phyloP scores from a whole-genome alignment of 768 basidiomycete genomes.

The Imleria badia region DNA sequence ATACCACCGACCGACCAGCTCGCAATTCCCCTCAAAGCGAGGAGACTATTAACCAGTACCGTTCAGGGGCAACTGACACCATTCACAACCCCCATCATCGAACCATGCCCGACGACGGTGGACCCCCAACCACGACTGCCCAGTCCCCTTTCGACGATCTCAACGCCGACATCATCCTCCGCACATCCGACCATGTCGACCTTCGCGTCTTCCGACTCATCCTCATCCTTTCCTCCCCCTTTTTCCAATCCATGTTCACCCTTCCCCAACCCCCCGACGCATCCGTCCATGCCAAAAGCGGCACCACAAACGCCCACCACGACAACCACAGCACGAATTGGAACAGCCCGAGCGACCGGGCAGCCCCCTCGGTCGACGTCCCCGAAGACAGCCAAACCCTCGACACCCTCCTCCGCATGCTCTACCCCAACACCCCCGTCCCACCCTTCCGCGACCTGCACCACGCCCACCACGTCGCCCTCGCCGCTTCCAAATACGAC shows the following conservation, averaged over 20 bases:
- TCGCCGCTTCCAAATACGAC: constrained; percentile 5
- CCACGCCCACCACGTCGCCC: constrained; percentile 2
- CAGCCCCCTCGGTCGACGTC: neutral
- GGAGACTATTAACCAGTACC: too few relatives aligned
- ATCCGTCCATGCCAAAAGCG: too few relatives aligned
- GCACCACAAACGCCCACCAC: too few relatives aligned
- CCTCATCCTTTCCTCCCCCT: constrained; percentile 1
- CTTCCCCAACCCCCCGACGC: neutral
- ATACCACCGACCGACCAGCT: too few relatives aligned
- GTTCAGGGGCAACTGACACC: neutral
- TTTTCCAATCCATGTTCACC: constrained; percentile 5
- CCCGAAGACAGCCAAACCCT: constrained; percentile 1
- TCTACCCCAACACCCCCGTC: constrained; percentile 1
- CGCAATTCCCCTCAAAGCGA: too few relatives aligned
- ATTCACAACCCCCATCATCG: neutral
- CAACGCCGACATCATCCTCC: constrained; percentile 6
- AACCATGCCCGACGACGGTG: neutral
- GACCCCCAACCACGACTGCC: neutral
- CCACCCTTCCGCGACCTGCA: neutral
- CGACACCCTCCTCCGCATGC: constrained; percentile 7
- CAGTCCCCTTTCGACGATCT: neutral
- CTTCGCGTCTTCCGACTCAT: constrained; percentile 1
- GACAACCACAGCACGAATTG: too few relatives aligned
- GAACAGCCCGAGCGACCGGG: too few relatives aligned
- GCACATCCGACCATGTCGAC: neutral